A percentile compares a stretch with the other conserved stretches of the same genome.
Evolutionary conservation across 805 yeast genomes (phyloP).

Genomic region (Ogataea chonburiensis): DNA sequence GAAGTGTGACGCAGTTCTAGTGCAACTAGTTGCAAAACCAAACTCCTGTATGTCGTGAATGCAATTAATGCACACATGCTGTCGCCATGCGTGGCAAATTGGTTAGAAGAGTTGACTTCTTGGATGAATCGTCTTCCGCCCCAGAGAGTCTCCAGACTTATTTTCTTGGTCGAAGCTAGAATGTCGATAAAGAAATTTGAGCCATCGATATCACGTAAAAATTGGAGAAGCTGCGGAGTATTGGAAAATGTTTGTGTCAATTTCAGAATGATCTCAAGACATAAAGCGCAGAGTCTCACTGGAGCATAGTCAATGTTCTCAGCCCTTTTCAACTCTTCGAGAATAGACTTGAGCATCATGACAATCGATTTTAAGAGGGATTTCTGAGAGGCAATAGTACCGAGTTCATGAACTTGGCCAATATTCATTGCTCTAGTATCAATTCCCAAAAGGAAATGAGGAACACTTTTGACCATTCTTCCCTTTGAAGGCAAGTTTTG

Average conservation of each 20-base stretch:
- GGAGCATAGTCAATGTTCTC: constrained; percentile 50
- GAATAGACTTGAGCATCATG: constrained; percentile 45
- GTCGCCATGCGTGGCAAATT: constrained; percentile 35
- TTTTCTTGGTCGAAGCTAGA: constrained; percentile 51
- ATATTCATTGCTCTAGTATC: constrained; percentile 48
- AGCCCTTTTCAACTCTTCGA: constrained; percentile 36
- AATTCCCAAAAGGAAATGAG: constrained; percentile 81
- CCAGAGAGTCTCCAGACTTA: constrained; percentile 59
- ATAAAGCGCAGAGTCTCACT: constrained; percentile 53
- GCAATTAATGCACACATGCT: constrained; percentile 55
- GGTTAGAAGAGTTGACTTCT: constrained; percentile 37
- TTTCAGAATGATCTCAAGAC: constrained; percentile 61
- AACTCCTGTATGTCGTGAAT: constrained; percentile 60
- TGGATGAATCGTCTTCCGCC: constrained; percentile 44
- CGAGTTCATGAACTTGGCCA: constrained; percentile 42
- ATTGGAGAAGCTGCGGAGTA: constrained; percentile 47
- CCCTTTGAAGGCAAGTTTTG: constrained; percentile 42
- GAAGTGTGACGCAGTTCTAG: constrained; percentile 67
- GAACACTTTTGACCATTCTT: constrained; percentile 45
- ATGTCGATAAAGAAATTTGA: constrained; percentile 49
- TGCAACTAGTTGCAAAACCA: constrained; percentile 62
- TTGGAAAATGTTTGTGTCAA: constrained; percentile 59
- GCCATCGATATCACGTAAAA: constrained; percentile 45
- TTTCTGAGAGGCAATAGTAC: constrained; percentile 52
- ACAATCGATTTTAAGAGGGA: constrained; percentile 60